Evolutionary conservation across 2,329 filamentous ascomycete species (phyloP), one percentile per base, ranked within the genome.

Genomic region (Penicillium corylophilum): DNA sequence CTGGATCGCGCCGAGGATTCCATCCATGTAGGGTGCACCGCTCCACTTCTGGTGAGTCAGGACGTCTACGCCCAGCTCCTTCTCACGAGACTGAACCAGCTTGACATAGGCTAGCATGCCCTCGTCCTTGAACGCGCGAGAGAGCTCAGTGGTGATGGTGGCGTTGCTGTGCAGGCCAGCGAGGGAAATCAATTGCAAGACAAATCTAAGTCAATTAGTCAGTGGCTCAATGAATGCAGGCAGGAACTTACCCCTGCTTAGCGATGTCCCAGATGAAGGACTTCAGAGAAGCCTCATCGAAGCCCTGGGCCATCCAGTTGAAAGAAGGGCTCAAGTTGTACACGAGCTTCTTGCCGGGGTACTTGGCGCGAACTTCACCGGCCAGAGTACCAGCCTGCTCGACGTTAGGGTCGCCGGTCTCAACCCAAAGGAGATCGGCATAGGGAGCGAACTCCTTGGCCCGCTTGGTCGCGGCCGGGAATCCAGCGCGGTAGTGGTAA

Each of bases 31-130:
- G 2, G 75, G 74, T 0, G 85, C 85, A 26, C 85, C 85, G 59
- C 84, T 87, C 79, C 79, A 82, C 56, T 94, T 95, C 78, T 96
- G 92, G 71, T 96, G 92, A 35, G 90, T 96, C 58, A 96, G 77
- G n/a, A 96, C 92, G 64, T 96, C 92, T 51, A 90, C 91, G 13
- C 88, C 89, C 1, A 93, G 75, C 59, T 95, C 92, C 80, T 96
- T 96, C 76, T 99, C 94, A 35, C 86, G 81, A 46, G 85, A 80
- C 74, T 99, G 94, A 35, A 99, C 86, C 0, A 96, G 76, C 53
- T 96, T 89, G n/a, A 97, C 94, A 67, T 99, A 99, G 1, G 94
- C 93, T 65, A 94, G 81, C 94, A 99, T 99, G 48, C 94, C 94
- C 49, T 96, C 88, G 13, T 85, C 82, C 77, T 90, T 95, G 78